Evolutionary conservation across 208 protist species (phyloP).

Genomic region (Spongospora subterranea): DNA sequence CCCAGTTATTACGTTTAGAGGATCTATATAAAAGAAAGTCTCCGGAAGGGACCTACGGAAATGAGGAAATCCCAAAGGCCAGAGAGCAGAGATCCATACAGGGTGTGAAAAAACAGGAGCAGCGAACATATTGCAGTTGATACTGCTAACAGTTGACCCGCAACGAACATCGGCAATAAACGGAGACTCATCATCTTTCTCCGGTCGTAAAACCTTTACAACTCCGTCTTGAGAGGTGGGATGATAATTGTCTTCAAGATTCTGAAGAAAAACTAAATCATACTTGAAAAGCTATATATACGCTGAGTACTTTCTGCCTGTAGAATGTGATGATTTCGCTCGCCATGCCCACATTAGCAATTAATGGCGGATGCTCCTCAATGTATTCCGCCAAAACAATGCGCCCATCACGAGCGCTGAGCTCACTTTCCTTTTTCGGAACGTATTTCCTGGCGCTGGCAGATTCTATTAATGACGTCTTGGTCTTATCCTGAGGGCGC

Average conservation of each 20-base stretch:
- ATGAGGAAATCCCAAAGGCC: not conserved
- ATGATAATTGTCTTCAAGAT: not conserved
- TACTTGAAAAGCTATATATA: not conserved
- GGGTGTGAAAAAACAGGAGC: not conserved
- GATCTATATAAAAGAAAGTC: conserved; percentile 6
- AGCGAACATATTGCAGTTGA: conserved; percentile 48
- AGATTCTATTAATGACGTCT: not conserved
- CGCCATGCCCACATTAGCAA: conserved; percentile 32
- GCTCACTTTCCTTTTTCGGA: conserved; percentile 43
- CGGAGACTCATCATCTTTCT: conserved; percentile 54
- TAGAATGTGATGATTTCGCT: conserved; percentile 39
- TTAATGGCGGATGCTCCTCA: conserved; percentile 47
- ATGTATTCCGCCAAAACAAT: conserved; percentile 13
- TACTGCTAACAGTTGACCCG: not conserved
- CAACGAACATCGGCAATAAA: conserved; percentile 41
- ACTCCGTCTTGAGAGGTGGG: not conserved
- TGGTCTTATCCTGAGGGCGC: not conserved
- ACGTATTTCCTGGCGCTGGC: conserved; percentile 38
- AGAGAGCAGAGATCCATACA: not conserved
- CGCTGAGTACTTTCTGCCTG: not conserved
- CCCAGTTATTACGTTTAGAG: conserved; percentile 21
- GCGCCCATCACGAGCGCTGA: conserved; percentile 15
- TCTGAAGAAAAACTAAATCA: not conserved
- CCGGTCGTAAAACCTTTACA: conserved; percentile 3
- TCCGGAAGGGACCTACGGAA: not conserved